These are phyloP conservation scores for Backusella mclennaniae DNA, from an alignment of 192 early-diverging fungal genomes.

Conservation along the genomic window DNA sequence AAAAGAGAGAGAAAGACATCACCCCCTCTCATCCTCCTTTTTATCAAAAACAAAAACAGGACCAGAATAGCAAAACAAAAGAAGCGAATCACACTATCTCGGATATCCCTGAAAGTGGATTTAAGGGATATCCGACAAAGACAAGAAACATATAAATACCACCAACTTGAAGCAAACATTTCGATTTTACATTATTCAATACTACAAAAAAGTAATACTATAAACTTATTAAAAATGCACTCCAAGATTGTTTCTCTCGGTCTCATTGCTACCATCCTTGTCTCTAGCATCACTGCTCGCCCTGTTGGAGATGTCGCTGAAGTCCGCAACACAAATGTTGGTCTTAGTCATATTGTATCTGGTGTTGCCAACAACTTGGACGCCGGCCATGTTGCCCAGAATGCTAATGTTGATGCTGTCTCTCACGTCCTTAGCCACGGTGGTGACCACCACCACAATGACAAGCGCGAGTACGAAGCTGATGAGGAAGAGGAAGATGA, in stretches of 20 bases:
- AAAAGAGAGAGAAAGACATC: neutral
- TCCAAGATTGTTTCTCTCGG: neutral
- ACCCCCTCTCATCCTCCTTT: neutral
- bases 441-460: neutral
- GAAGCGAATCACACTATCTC: neutral
- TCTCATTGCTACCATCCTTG: neutral
- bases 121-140: too few relatives aligned
- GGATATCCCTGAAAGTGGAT: neutral
- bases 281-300: neutral
- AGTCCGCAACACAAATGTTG: neutral
- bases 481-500: neutral
- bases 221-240: neutral
- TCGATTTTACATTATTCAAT: neutral
- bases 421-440: neutral
- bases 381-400: neutral
- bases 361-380: neutral
- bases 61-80: neutral
- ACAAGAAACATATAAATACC: neutral
- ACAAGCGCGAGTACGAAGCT: neutral
- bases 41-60: neutral
- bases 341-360: neutral
- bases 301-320: neutral
- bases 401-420: neutral
- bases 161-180: neutral
- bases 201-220: conserved; percentile 1